These are phyloP conservation scores for Thraustochytrium sp. DNA, from an alignment of 352 stramenopile species.

Conservation along the genomic window DNA sequence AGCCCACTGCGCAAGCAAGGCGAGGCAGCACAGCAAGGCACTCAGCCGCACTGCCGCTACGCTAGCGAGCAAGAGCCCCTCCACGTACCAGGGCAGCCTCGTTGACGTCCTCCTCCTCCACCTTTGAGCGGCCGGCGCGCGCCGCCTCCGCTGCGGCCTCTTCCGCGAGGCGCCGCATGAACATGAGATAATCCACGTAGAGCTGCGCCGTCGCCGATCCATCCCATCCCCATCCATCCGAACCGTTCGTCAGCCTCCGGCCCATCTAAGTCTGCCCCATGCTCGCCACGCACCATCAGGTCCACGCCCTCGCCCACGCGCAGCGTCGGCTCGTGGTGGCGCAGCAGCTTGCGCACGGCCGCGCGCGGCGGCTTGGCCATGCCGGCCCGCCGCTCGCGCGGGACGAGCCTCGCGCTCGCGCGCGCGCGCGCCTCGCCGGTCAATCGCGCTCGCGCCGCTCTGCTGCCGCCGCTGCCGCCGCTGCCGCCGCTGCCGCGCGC, in stretches of 20 bases:
- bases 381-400: too few species aligned
- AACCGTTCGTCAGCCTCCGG: neutral
- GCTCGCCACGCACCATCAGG: neutral
- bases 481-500: too few species aligned
- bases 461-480: too few species aligned
- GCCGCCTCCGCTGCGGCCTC: neutral
- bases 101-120: neutral
- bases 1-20: too few species aligned
- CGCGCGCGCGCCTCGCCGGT: neutral
- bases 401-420: neutral
- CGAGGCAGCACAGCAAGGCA: too few species aligned
- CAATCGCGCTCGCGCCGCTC: neutral
- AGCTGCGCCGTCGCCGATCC: neutral
- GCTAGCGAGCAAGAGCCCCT: neutral
- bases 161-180: conserved; percentile 7
- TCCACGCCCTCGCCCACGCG: neutral
- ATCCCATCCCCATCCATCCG: neutral
- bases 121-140: neutral
- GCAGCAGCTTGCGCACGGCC: neutral
- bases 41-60: too few species aligned
- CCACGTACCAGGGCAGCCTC: neutral
- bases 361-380: neutral
- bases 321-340: neutral
- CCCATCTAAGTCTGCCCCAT: neutral
- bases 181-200: conserved; percentile 35